These are phyloP conservation scores for Xerocomellus intermedius DNA, from an alignment of 768 basidiomycete genomes.

Conservation along the genomic window DNA sequence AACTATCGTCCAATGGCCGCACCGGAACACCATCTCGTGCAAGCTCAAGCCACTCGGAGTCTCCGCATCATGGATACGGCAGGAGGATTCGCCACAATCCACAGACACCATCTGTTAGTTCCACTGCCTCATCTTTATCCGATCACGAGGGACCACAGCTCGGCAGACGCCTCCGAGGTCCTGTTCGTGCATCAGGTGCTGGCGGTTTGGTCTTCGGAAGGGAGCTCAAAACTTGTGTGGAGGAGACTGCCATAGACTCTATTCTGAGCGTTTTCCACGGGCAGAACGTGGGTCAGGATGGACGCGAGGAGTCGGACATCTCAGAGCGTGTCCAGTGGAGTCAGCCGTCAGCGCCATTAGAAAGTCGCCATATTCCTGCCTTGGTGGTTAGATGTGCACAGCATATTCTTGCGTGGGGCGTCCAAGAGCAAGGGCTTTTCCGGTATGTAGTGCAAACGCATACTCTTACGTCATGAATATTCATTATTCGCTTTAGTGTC, in stretches of 20 bases:
- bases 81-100: constrained; percentile 52
- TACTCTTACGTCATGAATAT: neutral
- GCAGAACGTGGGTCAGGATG: constrained; percentile 3
- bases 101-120: constrained; percentile 57
- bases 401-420: constrained; percentile 77
- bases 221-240: constrained; percentile 52
- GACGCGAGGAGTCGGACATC: neutral
- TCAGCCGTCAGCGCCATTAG: constrained; percentile 35
- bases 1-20: constrained; percentile 38
- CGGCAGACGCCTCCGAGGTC: constrained; percentile 56
- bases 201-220: constrained; percentile 68
- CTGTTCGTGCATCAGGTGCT: constrained; percentile 39
- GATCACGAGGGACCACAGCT: constrained; percentile 51
- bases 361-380: constrained; percentile 62
- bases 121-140: constrained; percentile 49
- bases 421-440: constrained; percentile 85
- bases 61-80: constrained; percentile 19
- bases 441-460: constrained; percentile 48
- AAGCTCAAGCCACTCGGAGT: constrained; percentile 40
- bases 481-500: constrained; percentile 48
- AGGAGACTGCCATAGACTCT: constrained; percentile 52
- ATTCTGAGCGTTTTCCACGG: constrained; percentile 4
- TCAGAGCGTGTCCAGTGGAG: constrained; percentile 8
- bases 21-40: constrained; percentile 37
- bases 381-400: constrained; percentile 80